Evolutionary conservation across 768 basidiomycete genomes (phyloP).

Genomic region (Tricholoma terreum): DNA sequence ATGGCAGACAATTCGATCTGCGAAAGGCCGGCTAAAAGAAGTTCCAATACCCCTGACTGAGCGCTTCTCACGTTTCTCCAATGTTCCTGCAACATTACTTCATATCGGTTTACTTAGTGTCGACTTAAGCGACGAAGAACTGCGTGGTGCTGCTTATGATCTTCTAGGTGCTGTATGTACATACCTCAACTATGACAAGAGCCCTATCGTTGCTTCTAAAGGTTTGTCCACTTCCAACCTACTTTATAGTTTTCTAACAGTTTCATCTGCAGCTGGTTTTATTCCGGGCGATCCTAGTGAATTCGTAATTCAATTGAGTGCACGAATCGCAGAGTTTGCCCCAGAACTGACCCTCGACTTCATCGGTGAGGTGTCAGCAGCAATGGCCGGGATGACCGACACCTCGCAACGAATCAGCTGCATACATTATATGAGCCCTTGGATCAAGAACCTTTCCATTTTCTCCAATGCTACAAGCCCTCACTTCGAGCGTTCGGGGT

Average conservation of each 20-base stretch:
- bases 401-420: constrained; percentile 63
- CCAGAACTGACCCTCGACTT: constrained; percentile 88
- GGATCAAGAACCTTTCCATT: constrained; percentile 76
- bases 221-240: constrained; percentile 36
- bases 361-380: constrained; percentile 75
- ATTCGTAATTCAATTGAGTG: constrained; percentile 66
- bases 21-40: constrained; percentile 68
- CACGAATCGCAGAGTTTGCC: constrained; percentile 65
- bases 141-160: constrained; percentile 78
- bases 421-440: constrained; percentile 81
- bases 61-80: constrained; percentile 74
- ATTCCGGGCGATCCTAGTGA: constrained; percentile 63
- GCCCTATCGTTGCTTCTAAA: constrained; percentile 65
- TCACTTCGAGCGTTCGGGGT: constrained; percentile 70
- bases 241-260: background rate
- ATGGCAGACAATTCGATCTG: constrained; percentile 63
- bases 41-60: constrained; percentile 50
- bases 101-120: constrained; percentile 83
- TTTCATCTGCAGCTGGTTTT: constrained; percentile 52
- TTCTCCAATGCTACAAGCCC: constrained; percentile 68
- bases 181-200: constrained; percentile 75
- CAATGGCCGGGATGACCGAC: constrained; percentile 53
- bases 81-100: constrained; percentile 82
- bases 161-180: constrained; percentile 74
- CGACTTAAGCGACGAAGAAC: constrained; percentile 66